Conservation (phyloP, 2,329 filamentous ascomycete species). For the Cyclaneusma minus region DNA sequence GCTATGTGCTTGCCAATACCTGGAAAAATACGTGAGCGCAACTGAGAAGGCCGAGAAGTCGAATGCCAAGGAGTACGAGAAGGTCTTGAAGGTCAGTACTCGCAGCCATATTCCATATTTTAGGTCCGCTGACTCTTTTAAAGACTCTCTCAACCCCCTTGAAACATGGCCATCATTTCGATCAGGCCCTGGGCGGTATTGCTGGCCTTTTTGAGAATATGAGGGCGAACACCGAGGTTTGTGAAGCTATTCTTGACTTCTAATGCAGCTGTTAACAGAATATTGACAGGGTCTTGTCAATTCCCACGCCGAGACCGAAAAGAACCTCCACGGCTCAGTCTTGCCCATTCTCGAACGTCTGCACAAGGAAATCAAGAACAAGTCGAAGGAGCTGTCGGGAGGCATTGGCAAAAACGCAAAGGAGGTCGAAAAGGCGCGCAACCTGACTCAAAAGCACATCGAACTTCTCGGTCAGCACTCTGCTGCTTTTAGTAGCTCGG, state of each 20-base stretch:
- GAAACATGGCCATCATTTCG: constrained; percentile 84
- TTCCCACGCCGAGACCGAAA: constrained; percentile 80
- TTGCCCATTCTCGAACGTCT: constrained; percentile 80
- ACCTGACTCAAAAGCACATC: constrained; percentile 84
- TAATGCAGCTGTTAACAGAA: neutral
- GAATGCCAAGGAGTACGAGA: constrained; percentile 90
- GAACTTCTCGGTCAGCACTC: constrained; percentile 82
- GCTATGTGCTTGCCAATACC: constrained; percentile 85
- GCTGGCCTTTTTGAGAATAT: constrained; percentile 90
- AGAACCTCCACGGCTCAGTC: constrained; percentile 73
- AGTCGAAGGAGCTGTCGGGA: constrained; percentile 72
- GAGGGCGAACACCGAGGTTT: constrained; percentile 69
- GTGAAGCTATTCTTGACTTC: constrained; percentile 2
- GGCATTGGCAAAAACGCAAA: constrained; percentile 78
- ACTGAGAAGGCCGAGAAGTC: constrained; percentile 76
- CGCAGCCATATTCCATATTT: neutral
- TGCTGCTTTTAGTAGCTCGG: constrained; percentile 61
- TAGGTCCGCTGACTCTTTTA: neutral
- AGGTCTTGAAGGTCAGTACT: constrained; percentile 59
- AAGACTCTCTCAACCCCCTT: constrained; percentile 75
- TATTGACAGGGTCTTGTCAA: constrained; percentile 58
- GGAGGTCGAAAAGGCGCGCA: constrained; percentile 78
- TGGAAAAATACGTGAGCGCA: constrained; percentile 77
- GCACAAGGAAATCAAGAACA: constrained; percentile 93
- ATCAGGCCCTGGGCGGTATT: constrained; percentile 74